Base-by-base conservation (phyloP, 1,284 basidiomycete genomes). In the Xerocomus nothofagi region DNA sequence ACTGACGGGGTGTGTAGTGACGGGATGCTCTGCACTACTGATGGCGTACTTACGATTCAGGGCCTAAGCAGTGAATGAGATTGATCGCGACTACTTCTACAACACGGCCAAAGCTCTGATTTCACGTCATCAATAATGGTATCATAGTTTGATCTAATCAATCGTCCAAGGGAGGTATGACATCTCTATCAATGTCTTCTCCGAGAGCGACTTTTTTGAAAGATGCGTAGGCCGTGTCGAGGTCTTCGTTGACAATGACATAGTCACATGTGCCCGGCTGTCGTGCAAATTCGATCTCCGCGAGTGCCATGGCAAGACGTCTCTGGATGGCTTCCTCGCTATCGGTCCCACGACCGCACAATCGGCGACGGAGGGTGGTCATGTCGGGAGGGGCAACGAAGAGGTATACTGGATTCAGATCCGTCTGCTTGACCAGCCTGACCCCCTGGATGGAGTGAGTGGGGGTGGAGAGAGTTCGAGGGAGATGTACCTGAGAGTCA, bases 381-480 rank as follows among this genome's bases (percentile, higher is more conserved):
- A 97, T 74, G 9, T 84, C 82, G 0, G 96, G 97, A 0, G 96
- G 96, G 0, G 92, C 86, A 63, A 99, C 83, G 73, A 99, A 99
- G 59, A 98, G 81, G 72, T 88, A 98, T 55, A 98, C 79, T 7
- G 95, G 91, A 61, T 90, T 79, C 37, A 99, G 73, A 45, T 82
- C 71, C 59, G 88, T 82, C 27, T 77, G 70, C 68, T 93, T 94
- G 64, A 98, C 87, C 70, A 94, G 87, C 56, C 84, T 85, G 50
- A 98, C 91, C 47, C 94, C 94, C 90, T 97, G 68, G 24, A 18
- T 29, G 24, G 24, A 27, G 24, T 59, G 36, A 51, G 58, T 8
- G 37, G 4, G 12, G 15, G 7, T 10, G 10, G 23, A 10, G 26
- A 4, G 6, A 1, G 18, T 3, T 3, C 20, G 3, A n/a, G 55